Evolutionary conservation across 805 yeast genomes (phyloP), one percentile per base, ranked within the genome.

Genomic region (Vanderwaltozyma polyspora): DNA sequence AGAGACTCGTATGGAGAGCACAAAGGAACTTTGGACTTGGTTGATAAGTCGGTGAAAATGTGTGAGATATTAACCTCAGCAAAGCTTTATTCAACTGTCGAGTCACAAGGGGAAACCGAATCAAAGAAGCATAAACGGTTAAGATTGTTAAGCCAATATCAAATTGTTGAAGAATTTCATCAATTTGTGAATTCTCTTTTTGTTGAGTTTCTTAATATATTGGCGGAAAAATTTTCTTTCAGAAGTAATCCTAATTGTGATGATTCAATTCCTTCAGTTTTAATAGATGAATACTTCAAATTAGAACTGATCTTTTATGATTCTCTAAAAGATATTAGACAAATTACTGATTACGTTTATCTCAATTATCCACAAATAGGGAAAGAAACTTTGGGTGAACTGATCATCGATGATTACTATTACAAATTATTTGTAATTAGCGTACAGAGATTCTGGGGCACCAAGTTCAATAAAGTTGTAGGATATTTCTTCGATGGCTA

Each of bases 121-220:
- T 34, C 40, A 2, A 40, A 40, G 25, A 28, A 24, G 35, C 29
- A 8, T 32, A 28, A 31, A 17, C 25, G 23, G 11, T 16, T n/a
- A 30, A 36, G 21, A 26, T 39, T 14, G 28, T n/a, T 19, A n/a
- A 28, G 5, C 13, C 31, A 28, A n/a, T n/a, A 6, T 6, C 5
- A 8, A n/a, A 19, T 19, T 8, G 19, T 28, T n/a, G 13, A 28
- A 17, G 4, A 13, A 19, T 28, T 28, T 28, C 19, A 24, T 23
- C 11, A 12, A 5, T 28, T 10, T 13, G n/a, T 28, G 3, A 13
- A 19, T n/a, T n/a, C n/a, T n/a, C n/a, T n/a, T n/a, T n/a, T n/a
- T n/a, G n/a, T n/a, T n/a, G n/a, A n/a, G n/a, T n/a, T n/a, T n/a
- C n/a, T n/a, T n/a, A n/a, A n/a, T n/a, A n/a, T n/a, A n/a, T n/a